Conservation (phyloP, 2,329 filamentous ascomycete genomes). For the Aspergillus proliferans region DNA sequence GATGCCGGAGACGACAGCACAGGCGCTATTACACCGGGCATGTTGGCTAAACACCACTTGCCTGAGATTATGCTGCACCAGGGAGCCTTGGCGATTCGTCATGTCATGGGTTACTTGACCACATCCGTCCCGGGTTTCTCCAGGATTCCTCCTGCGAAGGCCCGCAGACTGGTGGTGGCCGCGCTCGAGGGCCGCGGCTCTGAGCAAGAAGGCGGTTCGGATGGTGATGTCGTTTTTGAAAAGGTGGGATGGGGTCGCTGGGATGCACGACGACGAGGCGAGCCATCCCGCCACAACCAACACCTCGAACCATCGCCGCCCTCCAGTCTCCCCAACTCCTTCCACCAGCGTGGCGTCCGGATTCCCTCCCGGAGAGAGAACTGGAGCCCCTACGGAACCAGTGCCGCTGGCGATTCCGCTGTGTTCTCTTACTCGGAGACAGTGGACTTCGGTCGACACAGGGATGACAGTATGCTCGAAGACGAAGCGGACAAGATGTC, state of each 20-base stretch:
- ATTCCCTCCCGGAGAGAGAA: slow-evolving; percentile 37
- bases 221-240: slow-evolving; percentile 63
- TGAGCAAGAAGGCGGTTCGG: slow-evolving; percentile 48
- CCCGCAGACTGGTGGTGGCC: slow-evolving; percentile 82
- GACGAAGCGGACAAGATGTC: slow-evolving; percentile 96
- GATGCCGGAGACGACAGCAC: slow-evolving; percentile 66
- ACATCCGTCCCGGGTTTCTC: slow-evolving; percentile 90
- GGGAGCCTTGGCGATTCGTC: slow-evolving; percentile 85
- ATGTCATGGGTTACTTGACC: slow-evolving; percentile 91
- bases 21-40: slow-evolving; percentile 73
- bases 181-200: slow-evolving; percentile 75
- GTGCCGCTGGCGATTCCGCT: slow-evolving; percentile 63
- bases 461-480: slow-evolving; percentile 63
- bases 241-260: slow-evolving; percentile 97
- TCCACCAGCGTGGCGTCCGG: slow-evolving; percentile 41
- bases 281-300: slow-evolving; percentile 38
- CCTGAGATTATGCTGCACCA: slow-evolving; percentile 84
- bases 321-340: slow-evolving; percentile 45
- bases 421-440: slow-evolving; percentile 65
- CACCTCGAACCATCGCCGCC: slow-evolving; percentile 41
- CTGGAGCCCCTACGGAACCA: slow-evolving; percentile 49
- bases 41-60: slow-evolving; percentile 84
- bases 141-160: slow-evolving; percentile 80
- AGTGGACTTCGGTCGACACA: slow-evolving; percentile 53
- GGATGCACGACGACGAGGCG: slow-evolving; percentile 73